These are phyloP conservation scores for Oidiodendron maius DNA, from an alignment of 495 filamentous ascomycete species.

Conservation along the genomic window DNA sequence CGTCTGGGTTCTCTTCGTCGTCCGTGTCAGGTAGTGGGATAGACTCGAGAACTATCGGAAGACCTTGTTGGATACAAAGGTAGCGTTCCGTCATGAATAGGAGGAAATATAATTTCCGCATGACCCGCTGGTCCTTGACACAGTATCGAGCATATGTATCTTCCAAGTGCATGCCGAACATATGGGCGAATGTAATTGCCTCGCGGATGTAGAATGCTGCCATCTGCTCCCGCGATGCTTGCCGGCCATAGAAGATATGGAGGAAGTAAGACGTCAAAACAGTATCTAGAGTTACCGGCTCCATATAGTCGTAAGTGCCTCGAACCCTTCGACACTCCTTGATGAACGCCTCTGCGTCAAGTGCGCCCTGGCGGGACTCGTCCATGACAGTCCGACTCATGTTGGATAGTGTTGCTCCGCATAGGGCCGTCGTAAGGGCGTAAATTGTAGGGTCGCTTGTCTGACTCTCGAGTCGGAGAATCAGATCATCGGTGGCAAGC, in stretches of 20 bases:
- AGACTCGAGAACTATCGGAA: constrained; percentile 7
- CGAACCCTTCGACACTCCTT: constrained; percentile 1
- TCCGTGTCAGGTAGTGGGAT: constrained; percentile 1
- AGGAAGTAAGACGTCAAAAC: constrained; percentile 8
- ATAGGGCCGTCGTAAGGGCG: constrained; percentile 6
- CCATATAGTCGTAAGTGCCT: constrained; percentile 5
- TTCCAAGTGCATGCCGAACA: constrained; percentile 5
- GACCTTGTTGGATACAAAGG: constrained; percentile 7
- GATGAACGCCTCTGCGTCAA: constrained; percentile 4
- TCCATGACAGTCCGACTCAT: constrained; percentile 2
- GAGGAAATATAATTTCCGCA: constrained; percentile 8
- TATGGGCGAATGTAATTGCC: constrained; percentile 7
- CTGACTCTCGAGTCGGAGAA: constrained; percentile 4
- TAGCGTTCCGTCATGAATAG: constrained; percentile 11
- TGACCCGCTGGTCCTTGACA: constrained; percentile 7
- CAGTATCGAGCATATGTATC: constrained; percentile 4
- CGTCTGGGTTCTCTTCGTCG: constrained; percentile 4
- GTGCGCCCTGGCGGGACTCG: constrained; percentile 1
- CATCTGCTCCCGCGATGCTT: constrained; percentile 1
- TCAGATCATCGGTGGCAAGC: constrained; percentile 4
- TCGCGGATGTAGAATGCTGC: constrained; percentile 10
- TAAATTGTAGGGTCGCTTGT: constrained; percentile 2
- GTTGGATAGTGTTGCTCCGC: constrained; percentile 6
- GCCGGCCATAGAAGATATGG: constrained; percentile 9
- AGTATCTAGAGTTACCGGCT: constrained; percentile 5